Evolutionary conservation across 177 flowering plant genomes (phyloP), one percentile per base, ranked within the genome.

Genomic region (Vitis hybrid): DNA sequence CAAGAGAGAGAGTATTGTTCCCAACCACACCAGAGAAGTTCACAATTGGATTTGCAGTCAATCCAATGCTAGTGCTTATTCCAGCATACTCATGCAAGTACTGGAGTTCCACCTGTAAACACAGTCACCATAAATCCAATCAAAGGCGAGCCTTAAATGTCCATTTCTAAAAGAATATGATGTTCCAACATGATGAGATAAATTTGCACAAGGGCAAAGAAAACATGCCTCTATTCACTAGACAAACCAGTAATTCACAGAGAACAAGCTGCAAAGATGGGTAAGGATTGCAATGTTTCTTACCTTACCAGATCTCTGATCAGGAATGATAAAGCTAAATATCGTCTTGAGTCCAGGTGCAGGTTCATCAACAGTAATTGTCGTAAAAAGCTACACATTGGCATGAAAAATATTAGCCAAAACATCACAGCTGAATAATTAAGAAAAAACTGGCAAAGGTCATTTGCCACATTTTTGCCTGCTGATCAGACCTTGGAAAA

Each of bases 241-340:
- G 17, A 62, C 33, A 18, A 47, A 62, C 15, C 50, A 75, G 38
- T 63, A 15, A 5, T 22, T 11, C 20, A 31, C 49, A 52, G 22
- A 17, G 11, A 14, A 56, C 18, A 18, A 17, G 50, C 38, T 73
- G 57, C 58, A 53, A 4, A 17, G 8, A 53, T 20, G 3, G n/a
- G 17, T 59, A 68, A 55, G 2, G n/a, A 66, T 33, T 33, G 44
- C 0, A 18, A 47, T 14, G 12, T 52, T 15, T 13, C 68, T 67
- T 71, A 91, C 97, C 90, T 86, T 91, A 58, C 91, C 92, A 74
- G 97, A 90, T 74, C 76, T 90, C 79, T 90, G 97, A 76, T 91
- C 92, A 24, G 97, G 97, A 67, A 86, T 80, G 24, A 66, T 72
- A 68, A 87, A 85, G 79, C 92, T 86, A 68, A 90, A 84, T 44